Base-by-base conservation (phyloP, 192 early-diverging fungal species). In the Phycomyces nitens region DNA sequence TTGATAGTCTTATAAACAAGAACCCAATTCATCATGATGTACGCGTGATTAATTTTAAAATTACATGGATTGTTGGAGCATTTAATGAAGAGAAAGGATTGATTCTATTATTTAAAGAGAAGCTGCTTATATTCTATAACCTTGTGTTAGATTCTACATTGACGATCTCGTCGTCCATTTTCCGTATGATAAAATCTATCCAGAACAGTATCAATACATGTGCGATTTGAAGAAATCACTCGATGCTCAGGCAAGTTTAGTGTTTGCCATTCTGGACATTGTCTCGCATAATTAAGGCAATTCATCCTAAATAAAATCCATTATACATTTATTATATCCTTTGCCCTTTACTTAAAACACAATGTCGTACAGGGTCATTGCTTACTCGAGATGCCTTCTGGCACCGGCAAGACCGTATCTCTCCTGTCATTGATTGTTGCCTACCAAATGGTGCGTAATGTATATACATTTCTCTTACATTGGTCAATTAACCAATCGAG, bases 201-300 rank as follows among this genome's bases (percentile, higher is more conserved):
- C 98, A 2, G 98, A 99, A 65, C 98, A 99, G 66, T 98, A 94
- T 86, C 84, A 89, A 16, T 98, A 99, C 79, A 99, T 99, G 98
- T 83, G 87, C 53, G 93, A 93, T 64, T 80, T 99, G 38, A 99
- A 99, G 72, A 79, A 86, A 55, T 87, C 93, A 15, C 80, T 99
- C 51, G 97, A 99, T 78, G 88, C 87, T 38, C 84, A 90, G 77
- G 91, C 88, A 73, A 50, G 49, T 50, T 52, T 39, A 11, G 29
- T 34, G 29, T 34, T 34, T 34, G 29, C 29, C 29, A 34, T 5
- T 34, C 3, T 34, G 29, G 7, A 34, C 29, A 34, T 34, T 34
- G 29, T 34, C 29, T 34, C 7, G 29, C 29, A 34, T 34, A 34
- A 34, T 5, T 5, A 34, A 34, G 2, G 7, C 29, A 2, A 34